phyloP scores from a whole-genome alignment of 2,329 filamentous ascomycete species.

The Colletotrichum neosansevieriae region DNA sequence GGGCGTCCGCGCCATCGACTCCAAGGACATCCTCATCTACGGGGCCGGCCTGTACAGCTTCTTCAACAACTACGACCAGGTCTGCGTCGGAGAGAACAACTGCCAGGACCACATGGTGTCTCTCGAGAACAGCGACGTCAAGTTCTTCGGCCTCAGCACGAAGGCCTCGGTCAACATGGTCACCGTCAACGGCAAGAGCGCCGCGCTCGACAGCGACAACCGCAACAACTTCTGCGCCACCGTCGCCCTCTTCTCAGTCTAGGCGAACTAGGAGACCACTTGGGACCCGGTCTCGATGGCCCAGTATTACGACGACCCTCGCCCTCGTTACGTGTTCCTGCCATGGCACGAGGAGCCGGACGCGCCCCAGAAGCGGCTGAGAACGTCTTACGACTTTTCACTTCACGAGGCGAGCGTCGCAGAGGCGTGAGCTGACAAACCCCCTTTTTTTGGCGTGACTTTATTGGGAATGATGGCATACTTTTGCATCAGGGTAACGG shows the following conservation, averaged over 20 bases:
- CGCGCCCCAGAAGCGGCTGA: background rate
- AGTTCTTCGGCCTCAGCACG: conserved; percentile 78
- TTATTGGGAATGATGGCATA: conserved; percentile 19
- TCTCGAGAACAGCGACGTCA: conserved; percentile 72
- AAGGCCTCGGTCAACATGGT: conserved; percentile 83
- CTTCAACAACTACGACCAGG: conserved; percentile 84
- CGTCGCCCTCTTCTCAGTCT: conserved; percentile 62
- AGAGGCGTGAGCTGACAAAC: background rate
- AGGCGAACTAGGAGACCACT: conserved; percentile 16
- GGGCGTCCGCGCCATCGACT: conserved; percentile 79
- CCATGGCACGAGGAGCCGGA: background rate
- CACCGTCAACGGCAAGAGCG: conserved; percentile 67
- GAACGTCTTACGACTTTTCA: background rate
- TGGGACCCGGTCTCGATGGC: background rate
- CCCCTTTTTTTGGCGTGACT: background rate
- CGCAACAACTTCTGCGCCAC: conserved; percentile 74
- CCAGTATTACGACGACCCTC: background rate
- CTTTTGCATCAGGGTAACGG: conserved; percentile 16
- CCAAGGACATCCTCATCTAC: conserved; percentile 75
- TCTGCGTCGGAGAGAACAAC: conserved; percentile 73
- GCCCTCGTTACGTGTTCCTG: background rate
- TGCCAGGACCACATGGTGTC: conserved; percentile 85
- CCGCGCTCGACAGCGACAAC: conserved; percentile 70
- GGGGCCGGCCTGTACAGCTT: conserved; percentile 84
- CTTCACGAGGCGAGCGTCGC: background rate